These are phyloP conservation scores for Metschnikowia proteae DNA, from an alignment of 805 yeast genomes.

Conservation along the genomic window DNA sequence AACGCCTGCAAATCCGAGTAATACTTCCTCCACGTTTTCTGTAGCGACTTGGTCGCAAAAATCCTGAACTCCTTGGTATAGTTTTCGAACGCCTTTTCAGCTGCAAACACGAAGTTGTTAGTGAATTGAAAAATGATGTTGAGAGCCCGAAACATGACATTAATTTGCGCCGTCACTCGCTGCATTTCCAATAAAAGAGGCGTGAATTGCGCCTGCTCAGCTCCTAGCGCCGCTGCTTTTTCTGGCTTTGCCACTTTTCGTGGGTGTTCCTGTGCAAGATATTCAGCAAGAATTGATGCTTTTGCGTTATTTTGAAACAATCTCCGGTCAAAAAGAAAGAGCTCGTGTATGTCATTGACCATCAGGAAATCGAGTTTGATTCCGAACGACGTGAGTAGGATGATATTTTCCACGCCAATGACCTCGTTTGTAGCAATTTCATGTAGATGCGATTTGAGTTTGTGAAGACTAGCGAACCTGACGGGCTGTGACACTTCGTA, in stretches of 20 bases:
- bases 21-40: slow-evolving; percentile 33
- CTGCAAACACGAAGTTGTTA: slow-evolving; percentile 46
- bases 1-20: slow-evolving; percentile 33
- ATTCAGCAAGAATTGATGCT: slow-evolving; percentile 6
- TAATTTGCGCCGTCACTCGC: slow-evolving; percentile 31
- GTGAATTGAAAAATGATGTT: slow-evolving; percentile 48
- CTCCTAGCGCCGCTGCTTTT: neutral
- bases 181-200: neutral
- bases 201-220: neutral
- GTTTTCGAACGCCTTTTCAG: slow-evolving; percentile 43
- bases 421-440: slow-evolving; percentile 24
- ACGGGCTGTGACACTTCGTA: slow-evolving; percentile 39
- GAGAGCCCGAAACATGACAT: slow-evolving; percentile 43
- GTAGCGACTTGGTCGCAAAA: slow-evolving; percentile 40
- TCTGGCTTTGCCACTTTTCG: neutral
- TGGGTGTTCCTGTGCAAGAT: slow-evolving; percentile 7
- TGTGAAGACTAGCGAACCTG: slow-evolving; percentile 32
- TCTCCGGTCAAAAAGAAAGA: slow-evolving; percentile 62
- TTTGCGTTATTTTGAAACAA: slow-evolving; percentile 38
- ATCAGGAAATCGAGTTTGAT: slow-evolving; percentile 52
- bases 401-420: slow-evolving; percentile 30
- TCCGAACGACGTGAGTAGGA: slow-evolving; percentile 64
- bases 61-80: slow-evolving; percentile 34
- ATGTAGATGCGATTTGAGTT: slow-evolving; percentile 29
- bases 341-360: slow-evolving; percentile 49